Base-by-base conservation (phyloP, 192 early-diverging fungal genomes). In the Rhizophagus sp. region DNA sequence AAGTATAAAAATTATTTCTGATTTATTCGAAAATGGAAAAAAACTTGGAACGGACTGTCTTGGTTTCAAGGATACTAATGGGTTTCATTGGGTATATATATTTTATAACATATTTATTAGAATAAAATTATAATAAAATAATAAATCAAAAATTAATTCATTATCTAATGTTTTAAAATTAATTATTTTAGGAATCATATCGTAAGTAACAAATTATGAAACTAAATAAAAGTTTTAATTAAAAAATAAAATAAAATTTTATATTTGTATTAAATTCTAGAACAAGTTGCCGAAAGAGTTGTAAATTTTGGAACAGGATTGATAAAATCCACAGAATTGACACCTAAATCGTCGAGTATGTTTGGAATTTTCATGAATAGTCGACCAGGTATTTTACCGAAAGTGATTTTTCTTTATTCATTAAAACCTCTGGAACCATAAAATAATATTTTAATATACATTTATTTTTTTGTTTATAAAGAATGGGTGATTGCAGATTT, bases 11-110 rank as follows among this genome's bases (percentile, higher is more conserved):
- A 89, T 87, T 8, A 57, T 89, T 11, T 65, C 80, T 27, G 88
- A 91, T 70, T 77, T 91, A 36, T 89, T 87, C 80, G 81, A 88
- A 11, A 15, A 67, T 2, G 86, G 88, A 27, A 76, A n/a, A 22
- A 24, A 70, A 17, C 12, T 68, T 19, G 83, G 74, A 19, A 79
- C 61, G 39, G 34, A 52, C 9, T 81, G 78, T 49, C 76, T 81
- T 24, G 44, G 81, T 39, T 44, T 39, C n/a, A 62, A 79, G 70
- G n/a, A 13, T 36, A 62, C 15, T 25, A 62, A 62, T 15, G 41
- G 30, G 61, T 83, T 47, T 64, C 22, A 49, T 57, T 87, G 84
- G 80, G 84, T 82, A 81, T 72, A 61, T 79, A 63, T 78, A 57
- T 30, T 10, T 41, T 39, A 12, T 11, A 33, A 63, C 19, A 19